Base-by-base conservation (phyloP, 257 asterid species). In the Oldenlandia corymbosa region DNA sequence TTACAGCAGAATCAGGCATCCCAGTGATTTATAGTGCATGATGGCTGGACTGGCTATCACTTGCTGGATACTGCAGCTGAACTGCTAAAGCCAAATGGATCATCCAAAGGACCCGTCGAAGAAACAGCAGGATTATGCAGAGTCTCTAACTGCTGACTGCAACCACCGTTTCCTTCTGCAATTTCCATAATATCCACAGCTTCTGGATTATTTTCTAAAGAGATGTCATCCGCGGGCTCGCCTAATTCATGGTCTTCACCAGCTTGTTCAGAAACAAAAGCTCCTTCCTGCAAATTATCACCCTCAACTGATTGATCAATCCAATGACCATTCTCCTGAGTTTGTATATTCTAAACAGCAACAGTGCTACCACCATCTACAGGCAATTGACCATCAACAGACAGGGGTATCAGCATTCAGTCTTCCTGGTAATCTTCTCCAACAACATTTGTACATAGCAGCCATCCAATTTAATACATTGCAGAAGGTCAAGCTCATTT, bases 121-220 rank as follows among this genome's bases (percentile, higher is more conserved):
- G 68, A 65, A 54, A 77, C 62, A 70, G 74, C 69, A 27, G 57
- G 65, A 76, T 64, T 70, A 36, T 81, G 72, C 53, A 78, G 54
- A 28, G 71, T 67, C 78, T 71, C 84, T 48, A 80, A 67, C 30
- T 76, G 74, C 78, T 53, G 81, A 39, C 60, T 28, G 43, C 45
- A 68, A 71, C 46, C 46, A 48, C 70, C 81, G 76, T 75, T 80
- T 60, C 49, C 85, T n/a, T 80, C 91, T 71, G 75, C 88, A 60
- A 82, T 79, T 67, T 82, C 95, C 94, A 86, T 79, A 74, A 73
- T 77, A 75, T 83, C 86, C 60, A 64, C 69, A 71, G 69, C 86
- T 69, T 67, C 75, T 39, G 64, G 66, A 37, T 64, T 26, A 60
- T 62, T 60, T 39, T 68, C 80, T 32, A 32, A 43, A 32, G 70